A percentile compares a stretch with the other conserved stretches of the same genome.
Conservation (phyloP, 2,329 filamentous ascomycete genomes). For the Trichophaea hybrida region DNA sequence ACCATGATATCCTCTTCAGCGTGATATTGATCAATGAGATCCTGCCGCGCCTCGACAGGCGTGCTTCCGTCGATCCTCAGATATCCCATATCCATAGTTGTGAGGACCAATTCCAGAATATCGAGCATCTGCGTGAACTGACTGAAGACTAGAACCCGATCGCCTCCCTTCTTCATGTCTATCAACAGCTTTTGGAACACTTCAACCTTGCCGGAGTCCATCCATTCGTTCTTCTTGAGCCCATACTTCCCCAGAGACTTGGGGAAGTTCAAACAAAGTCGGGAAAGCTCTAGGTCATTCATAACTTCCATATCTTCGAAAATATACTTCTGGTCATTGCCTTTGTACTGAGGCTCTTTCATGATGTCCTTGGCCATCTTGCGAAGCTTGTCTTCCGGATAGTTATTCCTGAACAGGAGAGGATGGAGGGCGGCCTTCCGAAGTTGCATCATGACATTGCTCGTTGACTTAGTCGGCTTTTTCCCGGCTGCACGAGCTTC, state of each 20-base stretch:
- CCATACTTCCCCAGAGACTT: slow-evolving; percentile 40
- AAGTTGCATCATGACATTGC: slow-evolving; percentile 72
- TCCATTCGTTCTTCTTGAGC: slow-evolving; percentile 49
- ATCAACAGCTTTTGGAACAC: slow-evolving; percentile 62
- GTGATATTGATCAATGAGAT: slow-evolving; percentile 77
- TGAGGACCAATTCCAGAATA: slow-evolving; percentile 70
- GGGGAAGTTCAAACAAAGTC: slow-evolving; percentile 42
- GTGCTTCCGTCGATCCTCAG: slow-evolving; percentile 79
- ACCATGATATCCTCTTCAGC: slow-evolving; percentile 62
- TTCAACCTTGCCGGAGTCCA: slow-evolving; percentile 71
- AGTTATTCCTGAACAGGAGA: slow-evolving; percentile 69
- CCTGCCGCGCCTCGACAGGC: slow-evolving; percentile 67
- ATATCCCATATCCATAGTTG: slow-evolving; percentile 56
- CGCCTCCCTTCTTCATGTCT: slow-evolving; percentile 61
- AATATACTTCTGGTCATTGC: slow-evolving; percentile 39
- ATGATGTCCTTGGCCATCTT: slow-evolving; percentile 68
- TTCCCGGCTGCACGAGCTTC: slow-evolving; percentile 44
- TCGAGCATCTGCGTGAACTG: slow-evolving; percentile 88
- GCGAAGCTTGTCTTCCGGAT: slow-evolving; percentile 56
- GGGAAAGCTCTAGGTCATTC: slow-evolving; percentile 48
- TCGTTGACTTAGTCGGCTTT: slow-evolving; percentile 40
- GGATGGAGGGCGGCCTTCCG: slow-evolving; percentile 88
- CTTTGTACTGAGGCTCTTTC: slow-evolving; percentile 45
- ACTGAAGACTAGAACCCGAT: slow-evolving; percentile 79
- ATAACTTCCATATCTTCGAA: slow-evolving; percentile 41